phyloP scores from a whole-genome alignment of 106 monocot species.

The Dactylorhiza incarnata region DNA sequence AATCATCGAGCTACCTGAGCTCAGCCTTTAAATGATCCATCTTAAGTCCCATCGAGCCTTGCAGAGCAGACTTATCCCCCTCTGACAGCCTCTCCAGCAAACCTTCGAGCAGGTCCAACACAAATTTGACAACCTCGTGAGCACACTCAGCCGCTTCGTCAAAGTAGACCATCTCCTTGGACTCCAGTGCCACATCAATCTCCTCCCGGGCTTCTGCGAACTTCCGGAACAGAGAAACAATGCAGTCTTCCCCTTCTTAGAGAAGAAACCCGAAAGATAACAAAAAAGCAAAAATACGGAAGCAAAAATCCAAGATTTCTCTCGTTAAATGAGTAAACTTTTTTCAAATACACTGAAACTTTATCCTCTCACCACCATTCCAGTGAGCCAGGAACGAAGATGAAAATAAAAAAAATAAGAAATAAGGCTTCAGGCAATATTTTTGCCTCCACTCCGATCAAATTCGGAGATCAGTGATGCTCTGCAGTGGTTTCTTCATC shows the following conservation, averaged over 20 bases:
- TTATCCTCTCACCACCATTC: too few relatives aligned
- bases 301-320: too few relatives aligned
- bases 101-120: slow-evolving; percentile 45
- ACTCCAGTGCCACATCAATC: slow-evolving; percentile 93
- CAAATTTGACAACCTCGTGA: slow-evolving; percentile 67
- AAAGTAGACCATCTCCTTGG: slow-evolving; percentile 96
- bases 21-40: slow-evolving; percentile 96
- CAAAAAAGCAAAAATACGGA: too few relatives aligned
- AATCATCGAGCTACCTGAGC: slow-evolving; percentile 73
- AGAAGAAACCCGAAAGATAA: too few relatives aligned
- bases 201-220: slow-evolving; percentile 96
- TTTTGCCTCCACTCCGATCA: too few relatives aligned
- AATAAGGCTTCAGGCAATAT: too few relatives aligned
- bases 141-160: slow-evolving; percentile 91
- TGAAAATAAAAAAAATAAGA: too few relatives aligned
- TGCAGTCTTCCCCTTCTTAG: too few relatives aligned
- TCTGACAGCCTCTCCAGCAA: slow-evolving; percentile 60
- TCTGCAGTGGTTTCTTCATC: slow-evolving; percentile 67
- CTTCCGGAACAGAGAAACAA: slow-evolving; percentile 24
- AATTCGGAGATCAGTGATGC: too few relatives aligned
- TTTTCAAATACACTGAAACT: too few relatives aligned
- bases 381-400: too few relatives aligned
- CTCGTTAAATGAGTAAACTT: too few relatives aligned
- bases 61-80: slow-evolving; percentile 44
- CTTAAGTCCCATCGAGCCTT: slow-evolving; percentile 96